phyloP scores from a whole-genome alignment of 768 basidiomycete genomes.

The Russula foetens region DNA sequence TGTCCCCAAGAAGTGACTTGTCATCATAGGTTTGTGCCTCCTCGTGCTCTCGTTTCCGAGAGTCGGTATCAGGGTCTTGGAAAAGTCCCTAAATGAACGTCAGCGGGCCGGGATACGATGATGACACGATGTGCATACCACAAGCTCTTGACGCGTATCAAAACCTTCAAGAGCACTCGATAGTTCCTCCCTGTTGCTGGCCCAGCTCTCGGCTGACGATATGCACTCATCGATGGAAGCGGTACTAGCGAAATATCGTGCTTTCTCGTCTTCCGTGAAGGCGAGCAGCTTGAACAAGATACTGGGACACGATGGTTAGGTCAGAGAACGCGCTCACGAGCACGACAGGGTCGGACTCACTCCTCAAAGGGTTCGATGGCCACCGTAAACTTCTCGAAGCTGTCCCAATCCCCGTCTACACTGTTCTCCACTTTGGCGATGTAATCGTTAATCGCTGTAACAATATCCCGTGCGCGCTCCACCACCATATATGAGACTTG shows the following conservation, averaged over 20 bases:
- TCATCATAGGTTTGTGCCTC: slow-evolving; percentile 10
- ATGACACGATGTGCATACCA: background rate
- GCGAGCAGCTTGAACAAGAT: slow-evolving; percentile 5
- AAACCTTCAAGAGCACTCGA: background rate
- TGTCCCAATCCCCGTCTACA: slow-evolving; percentile 8
- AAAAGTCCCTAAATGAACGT: background rate
- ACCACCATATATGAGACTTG: slow-evolving; percentile 19
- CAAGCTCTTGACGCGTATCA: background rate
- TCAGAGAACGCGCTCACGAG: background rate
- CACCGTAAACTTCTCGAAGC: slow-evolving; percentile 15
- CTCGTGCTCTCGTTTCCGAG: background rate
- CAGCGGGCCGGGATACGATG: background rate
- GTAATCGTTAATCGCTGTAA: slow-evolving; percentile 12
- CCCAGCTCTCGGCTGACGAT: slow-evolving; percentile 1
- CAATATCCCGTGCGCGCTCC: slow-evolving; percentile 16
- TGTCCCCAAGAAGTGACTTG: background rate
- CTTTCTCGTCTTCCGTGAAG: slow-evolving; percentile 10
- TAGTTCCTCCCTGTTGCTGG: background rate
- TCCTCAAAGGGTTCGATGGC: slow-evolving; percentile 22
- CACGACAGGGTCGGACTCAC: background rate
- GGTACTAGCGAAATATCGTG: background rate
- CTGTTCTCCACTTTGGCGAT: slow-evolving; percentile 13
- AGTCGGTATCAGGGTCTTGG: background rate
- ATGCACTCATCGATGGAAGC: background rate
- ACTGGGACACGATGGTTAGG: background rate